A percentile compares a stretch with the other conserved stretches of the same genome.
These are phyloP conservation scores for Phytophthora tubulina DNA, from an alignment of 352 stramenopile genomes.

Conservation along the genomic window DNA sequence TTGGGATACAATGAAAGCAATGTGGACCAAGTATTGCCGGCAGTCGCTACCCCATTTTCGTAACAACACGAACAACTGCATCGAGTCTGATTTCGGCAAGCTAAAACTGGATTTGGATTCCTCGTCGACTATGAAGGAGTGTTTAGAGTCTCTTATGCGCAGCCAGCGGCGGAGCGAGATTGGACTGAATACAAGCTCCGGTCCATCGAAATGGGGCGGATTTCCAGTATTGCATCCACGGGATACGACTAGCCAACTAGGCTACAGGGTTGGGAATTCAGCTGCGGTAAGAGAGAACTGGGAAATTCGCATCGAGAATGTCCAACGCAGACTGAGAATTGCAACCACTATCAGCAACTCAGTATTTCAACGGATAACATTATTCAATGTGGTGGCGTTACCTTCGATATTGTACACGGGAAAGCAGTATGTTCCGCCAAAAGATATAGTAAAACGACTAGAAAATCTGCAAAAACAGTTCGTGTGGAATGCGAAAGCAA, in stretches of 20 bases:
- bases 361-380: neutral
- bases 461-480: conserved; percentile 1
- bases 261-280: conserved; percentile 1
- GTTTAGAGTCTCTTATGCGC: neutral
- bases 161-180: neutral
- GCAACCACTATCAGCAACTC: neutral
- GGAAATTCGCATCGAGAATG: conserved; percentile 2
- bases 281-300: neutral
- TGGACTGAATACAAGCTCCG: no score
- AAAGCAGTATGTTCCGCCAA: neutral
- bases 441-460: neutral
- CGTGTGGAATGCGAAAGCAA: neutral
- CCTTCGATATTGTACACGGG: neutral
- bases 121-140: neutral
- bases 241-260: neutral
- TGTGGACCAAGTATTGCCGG: conserved; percentile 1
- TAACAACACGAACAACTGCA: conserved; percentile 6
- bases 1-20: neutral
- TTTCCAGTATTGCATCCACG: neutral
- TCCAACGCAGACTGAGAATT: conserved; percentile 2
- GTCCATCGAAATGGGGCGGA: neutral
- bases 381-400: neutral
- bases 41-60: conserved; percentile 3
- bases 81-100: conserved; percentile 3
- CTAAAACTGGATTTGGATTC: conserved; percentile 1